Evolutionary conservation across 257 asterid species (phyloP).

Genomic region (Cordia subcordata): DNA sequence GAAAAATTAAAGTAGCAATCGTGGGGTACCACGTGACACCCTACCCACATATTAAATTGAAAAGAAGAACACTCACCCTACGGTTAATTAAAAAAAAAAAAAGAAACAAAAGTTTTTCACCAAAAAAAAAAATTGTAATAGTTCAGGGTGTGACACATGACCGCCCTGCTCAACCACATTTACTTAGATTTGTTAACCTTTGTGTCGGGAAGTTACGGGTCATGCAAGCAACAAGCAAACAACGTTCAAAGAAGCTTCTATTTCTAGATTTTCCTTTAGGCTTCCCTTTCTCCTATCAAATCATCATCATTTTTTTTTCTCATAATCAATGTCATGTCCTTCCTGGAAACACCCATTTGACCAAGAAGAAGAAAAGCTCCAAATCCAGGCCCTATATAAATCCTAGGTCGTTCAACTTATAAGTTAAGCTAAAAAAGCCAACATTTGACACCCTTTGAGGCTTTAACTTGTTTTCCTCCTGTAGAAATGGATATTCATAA

Average conservation of each 20-base stretch:
- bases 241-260: conserved; percentile 31
- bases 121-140: no score
- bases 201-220: conserved; percentile 42
- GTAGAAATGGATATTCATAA: not conserved
- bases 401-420: not conserved
- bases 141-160: no score
- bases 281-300: conserved; percentile 29
- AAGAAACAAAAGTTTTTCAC: no score
- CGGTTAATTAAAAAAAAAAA: no score
- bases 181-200: conserved; percentile 8
- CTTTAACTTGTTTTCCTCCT: not conserved
- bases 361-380: conserved; percentile 8
- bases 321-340: conserved; percentile 34
- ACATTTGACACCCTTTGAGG: not conserved
- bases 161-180: no score
- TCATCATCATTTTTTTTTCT: conserved; percentile 17
- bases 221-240: conserved; percentile 34
- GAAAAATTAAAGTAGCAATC: no score
- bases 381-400: conserved; percentile 18
- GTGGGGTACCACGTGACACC: no score
- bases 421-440: not conserved
- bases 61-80: no score
- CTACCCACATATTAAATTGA: no score
- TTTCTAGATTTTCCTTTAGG: conserved; percentile 31
- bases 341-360: conserved; percentile 54